Conservation (phyloP, 169 alveolate genomes). For the Eimeria falciformis region DNA sequence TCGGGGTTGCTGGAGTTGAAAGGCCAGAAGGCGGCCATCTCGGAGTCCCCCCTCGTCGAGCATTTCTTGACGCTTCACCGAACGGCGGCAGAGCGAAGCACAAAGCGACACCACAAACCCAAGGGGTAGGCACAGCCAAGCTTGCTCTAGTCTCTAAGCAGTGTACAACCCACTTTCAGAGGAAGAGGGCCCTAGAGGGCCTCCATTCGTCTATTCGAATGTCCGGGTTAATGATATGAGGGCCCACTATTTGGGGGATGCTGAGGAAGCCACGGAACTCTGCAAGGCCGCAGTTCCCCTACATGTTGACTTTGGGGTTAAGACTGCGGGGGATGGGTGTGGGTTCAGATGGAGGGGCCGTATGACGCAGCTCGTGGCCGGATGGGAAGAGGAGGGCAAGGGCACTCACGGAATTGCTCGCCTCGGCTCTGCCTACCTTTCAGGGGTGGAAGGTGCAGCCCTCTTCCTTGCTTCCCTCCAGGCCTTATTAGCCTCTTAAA, state of each 20-base stretch:
- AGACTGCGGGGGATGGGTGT: too few relatives aligned
- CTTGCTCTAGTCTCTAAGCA: too few relatives aligned
- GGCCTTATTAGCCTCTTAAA: too few relatives aligned
- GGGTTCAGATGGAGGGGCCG: constrained; percentile 46
- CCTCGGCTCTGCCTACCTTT: constrained; percentile 33
- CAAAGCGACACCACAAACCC: constrained; percentile 33
- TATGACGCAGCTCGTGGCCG: constrained; percentile 43
- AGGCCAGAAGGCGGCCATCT: neutral
- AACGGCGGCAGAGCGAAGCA: constrained; percentile 27
- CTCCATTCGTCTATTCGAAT: neutral
- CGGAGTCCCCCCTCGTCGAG: constrained; percentile 5
- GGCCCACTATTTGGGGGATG: too few relatives aligned
- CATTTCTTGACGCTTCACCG: constrained; percentile 51
- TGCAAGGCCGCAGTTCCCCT: too few relatives aligned
- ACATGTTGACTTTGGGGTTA: too few relatives aligned
- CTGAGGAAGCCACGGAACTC: too few relatives aligned
- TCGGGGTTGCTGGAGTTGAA: neutral
- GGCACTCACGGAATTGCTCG: neutral
- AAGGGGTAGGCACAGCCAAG: constrained; percentile 10
- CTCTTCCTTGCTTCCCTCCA: neutral
- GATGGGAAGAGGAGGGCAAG: constrained; percentile 32
- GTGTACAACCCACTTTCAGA: too few relatives aligned
- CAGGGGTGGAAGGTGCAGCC: constrained; percentile 39
- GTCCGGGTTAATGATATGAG: neutral
- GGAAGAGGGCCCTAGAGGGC: neutral